Base-by-base conservation (phyloP, 225 moss, liverwort and hornwort species). In the Bryoerythrophyllum caledonicum region DNA sequence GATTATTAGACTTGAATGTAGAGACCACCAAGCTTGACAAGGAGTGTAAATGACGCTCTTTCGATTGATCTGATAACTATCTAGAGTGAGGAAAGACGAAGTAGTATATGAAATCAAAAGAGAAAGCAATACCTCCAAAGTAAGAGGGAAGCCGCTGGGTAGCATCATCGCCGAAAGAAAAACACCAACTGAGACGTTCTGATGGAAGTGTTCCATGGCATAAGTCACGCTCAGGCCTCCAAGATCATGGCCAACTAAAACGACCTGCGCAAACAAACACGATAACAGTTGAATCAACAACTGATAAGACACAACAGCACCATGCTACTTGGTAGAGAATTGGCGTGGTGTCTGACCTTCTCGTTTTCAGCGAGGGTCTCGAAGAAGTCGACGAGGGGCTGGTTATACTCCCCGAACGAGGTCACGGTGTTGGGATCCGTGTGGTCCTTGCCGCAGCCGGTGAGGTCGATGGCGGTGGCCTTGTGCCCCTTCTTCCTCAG, bases 241-340 rank as follows among this genome's bases (percentile, higher is more conserved):
- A 41, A 91, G 79, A 73, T 87, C 86, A 48, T 92, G 89, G 9
- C 89, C 89, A 21, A 91, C 87, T 5, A 91, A 65, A 6, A 91
- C 68, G 24, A 91, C 56, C 63, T 78, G 78, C 55, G 19, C 48
- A 28, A 9, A 43, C 16, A 56, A 44, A n/a, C 30, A 46, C 10
- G n/a, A n/a, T n/a, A n/a, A n/a, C n/a, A n/a, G n/a, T n/a, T n/a
- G n/a, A 27, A 3, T 27, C 13, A 20, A 58, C 41, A 27, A 41
- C 20, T n/a, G 17, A 32, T 1, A 32, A 32, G 40, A 7, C 48
- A n/a, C n/a, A n/a, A n/a, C 43, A 43, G 10, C 13, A 46, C 4
- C 48, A 49, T 19, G 48, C 63, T 51, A 44, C 21, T 43, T 44
- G 8, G 6, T 55, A 27, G 40, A 19, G 28, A 19, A 35, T 9